Conservation (phyloP, 768 basidiomycete genomes). For the Trametopsis cervina region DNA sequence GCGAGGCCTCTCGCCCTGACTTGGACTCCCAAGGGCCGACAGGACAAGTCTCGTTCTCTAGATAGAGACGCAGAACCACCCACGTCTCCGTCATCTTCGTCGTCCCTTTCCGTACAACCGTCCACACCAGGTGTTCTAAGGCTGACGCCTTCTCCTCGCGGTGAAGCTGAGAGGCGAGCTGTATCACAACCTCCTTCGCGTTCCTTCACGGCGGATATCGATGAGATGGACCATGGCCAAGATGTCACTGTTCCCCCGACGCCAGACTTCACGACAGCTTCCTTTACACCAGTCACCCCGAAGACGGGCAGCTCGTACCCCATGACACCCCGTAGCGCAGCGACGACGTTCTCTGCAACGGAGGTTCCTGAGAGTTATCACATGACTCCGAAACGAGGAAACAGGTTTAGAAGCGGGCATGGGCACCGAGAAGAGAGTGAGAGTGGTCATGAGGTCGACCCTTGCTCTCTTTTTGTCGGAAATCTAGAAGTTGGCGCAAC, state of each 20-base stretch:
- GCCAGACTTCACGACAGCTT: conserved; percentile 10
- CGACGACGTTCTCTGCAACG: not conserved
- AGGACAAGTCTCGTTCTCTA: no score
- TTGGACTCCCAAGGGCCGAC: conserved; percentile 5
- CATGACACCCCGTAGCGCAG: conserved; percentile 28
- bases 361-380: not conserved
- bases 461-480: conserved; percentile 69
- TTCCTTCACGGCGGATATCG: not conserved
- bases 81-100: conserved; percentile 10
- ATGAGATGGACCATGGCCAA: not conserved
- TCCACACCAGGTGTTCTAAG: conserved; percentile 8
- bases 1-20: not conserved
- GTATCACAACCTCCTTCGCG: not conserved
- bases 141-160: not conserved
- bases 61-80: not conserved
- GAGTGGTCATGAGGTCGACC: conserved; percentile 45
- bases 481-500: conserved; percentile 62
- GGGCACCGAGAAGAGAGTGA: not conserved
- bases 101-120: conserved; percentile 16
- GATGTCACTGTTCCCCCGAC: conserved; percentile 9
- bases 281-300: conserved; percentile 12
- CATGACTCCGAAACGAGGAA: no score
- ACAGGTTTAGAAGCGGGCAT: no score
- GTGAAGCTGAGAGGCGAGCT: not conserved
- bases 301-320: conserved; percentile 36